A percentile compares a stretch with the other conserved stretches of the same genome.
These are phyloP conservation scores for Clonostachys sp. DNA, from an alignment of 2,329 filamentous ascomycete species.

Conservation along the genomic window DNA sequence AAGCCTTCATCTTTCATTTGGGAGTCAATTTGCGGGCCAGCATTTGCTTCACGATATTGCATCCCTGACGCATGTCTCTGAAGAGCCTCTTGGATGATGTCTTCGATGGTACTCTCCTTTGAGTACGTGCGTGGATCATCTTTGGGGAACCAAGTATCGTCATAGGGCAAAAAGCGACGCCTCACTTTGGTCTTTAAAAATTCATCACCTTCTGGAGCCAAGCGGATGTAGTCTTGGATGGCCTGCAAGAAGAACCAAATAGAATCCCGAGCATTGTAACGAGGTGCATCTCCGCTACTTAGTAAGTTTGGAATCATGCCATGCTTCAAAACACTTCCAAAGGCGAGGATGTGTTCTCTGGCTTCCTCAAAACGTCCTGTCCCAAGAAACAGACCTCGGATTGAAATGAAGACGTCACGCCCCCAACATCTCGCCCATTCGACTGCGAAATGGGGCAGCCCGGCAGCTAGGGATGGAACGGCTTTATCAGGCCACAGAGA, in stretches of 20 bases:
- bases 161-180: slow-evolving; percentile 87
- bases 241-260: slow-evolving; percentile 98
- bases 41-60: slow-evolving; percentile 92
- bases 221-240: slow-evolving; percentile 85
- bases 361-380: slow-evolving; percentile 87
- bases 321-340: slow-evolving; percentile 94
- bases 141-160: slow-evolving; percentile 88
- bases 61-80: slow-evolving; percentile 88
- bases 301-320: slow-evolving; percentile 97
- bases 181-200: slow-evolving; percentile 74
- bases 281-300: slow-evolving; percentile 75
- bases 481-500: slow-evolving; percentile 83
- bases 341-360: slow-evolving; percentile 89
- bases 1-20: slow-evolving; percentile 95
- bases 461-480: slow-evolving; percentile 85
- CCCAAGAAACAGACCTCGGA: slow-evolving; percentile 85
- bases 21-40: slow-evolving; percentile 78
- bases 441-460: slow-evolving; percentile 87
- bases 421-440: slow-evolving; percentile 98
- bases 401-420: slow-evolving; percentile 92
- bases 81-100: slow-evolving; percentile 88
- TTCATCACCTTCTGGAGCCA: slow-evolving; percentile 70
- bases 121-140: slow-evolving; percentile 85
- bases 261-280: slow-evolving; percentile 95
- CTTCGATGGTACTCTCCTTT: slow-evolving; percentile 73